Evolutionary conservation across 2,329 filamentous ascomycete genomes (phyloP).

Genomic region (Penicillium hesseltinei): DNA sequence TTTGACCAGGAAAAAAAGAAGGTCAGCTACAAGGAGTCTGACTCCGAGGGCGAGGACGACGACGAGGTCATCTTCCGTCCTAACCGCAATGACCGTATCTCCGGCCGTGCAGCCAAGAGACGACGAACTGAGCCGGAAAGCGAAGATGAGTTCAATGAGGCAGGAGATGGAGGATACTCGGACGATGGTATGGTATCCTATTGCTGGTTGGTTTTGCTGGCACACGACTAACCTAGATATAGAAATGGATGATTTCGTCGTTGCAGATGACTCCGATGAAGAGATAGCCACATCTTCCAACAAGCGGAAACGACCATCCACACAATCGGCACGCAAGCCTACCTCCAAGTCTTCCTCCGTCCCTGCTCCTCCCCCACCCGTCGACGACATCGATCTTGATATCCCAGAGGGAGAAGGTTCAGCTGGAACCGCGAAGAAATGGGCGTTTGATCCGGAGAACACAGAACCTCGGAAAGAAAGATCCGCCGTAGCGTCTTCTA

Average conservation of each 20-base stretch:
- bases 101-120: constrained; percentile 53
- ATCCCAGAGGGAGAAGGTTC: constrained; percentile 53
- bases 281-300: constrained; percentile 55
- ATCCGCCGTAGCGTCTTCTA: constrained; percentile 36
- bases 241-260: constrained; percentile 85
- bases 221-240: constrained; percentile 28
- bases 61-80: constrained; percentile 69
- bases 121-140: constrained; percentile 66
- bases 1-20: constrained; percentile 55
- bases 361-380: constrained; percentile 53
- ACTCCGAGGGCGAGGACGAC: constrained; percentile 66
- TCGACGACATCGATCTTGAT: constrained; percentile 57
- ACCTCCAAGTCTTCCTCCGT: constrained; percentile 35
- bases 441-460: constrained; percentile 69
- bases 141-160: constrained; percentile 64
- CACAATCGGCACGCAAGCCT: constrained; percentile 43
- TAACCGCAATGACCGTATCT: constrained; percentile 45
- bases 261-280: constrained; percentile 80
- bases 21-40: constrained; percentile 78
- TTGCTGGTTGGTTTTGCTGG: not conserved
- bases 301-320: constrained; percentile 68
- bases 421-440: constrained; percentile 75
- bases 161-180: constrained; percentile 46
- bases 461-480: constrained; percentile 52
- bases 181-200: constrained; percentile 50